Conservation (phyloP, 768 basidiomycete species). For the Pulveroboletus sp. region DNA sequence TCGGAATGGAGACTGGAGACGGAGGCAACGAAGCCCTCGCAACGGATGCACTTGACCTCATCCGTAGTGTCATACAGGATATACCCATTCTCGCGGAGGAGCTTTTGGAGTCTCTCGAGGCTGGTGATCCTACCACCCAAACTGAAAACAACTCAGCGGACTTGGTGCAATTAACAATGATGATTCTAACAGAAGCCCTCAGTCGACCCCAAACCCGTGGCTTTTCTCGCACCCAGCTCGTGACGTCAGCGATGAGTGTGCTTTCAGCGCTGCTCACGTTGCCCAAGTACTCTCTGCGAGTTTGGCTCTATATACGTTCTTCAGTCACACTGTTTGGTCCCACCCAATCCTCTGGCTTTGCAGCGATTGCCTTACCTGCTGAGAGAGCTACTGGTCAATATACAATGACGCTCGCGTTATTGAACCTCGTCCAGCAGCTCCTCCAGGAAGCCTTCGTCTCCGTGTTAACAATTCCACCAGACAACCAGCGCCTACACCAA, state of each 20-base stretch:
- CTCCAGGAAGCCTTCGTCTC: slow-evolving; percentile 68
- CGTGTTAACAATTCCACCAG: slow-evolving; percentile 41
- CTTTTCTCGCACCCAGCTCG: slow-evolving; percentile 53
- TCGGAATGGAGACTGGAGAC: slow-evolving; percentile 64
- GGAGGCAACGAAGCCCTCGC: slow-evolving; percentile 62
- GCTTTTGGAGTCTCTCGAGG: slow-evolving; percentile 64
- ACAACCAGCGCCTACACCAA: slow-evolving; percentile 57
- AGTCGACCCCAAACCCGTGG: slow-evolving; percentile 44
- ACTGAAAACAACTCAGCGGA: slow-evolving; percentile 57
- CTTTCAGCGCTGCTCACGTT: slow-evolving; percentile 71
- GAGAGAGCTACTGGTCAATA: slow-evolving; percentile 73
- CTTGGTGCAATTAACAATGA: slow-evolving; percentile 73
- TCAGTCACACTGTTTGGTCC: slow-evolving; percentile 73
- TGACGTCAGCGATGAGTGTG: slow-evolving; percentile 78
- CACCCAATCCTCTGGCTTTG: slow-evolving; percentile 48
- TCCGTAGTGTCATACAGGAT: slow-evolving; percentile 70
- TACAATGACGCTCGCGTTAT: slow-evolving; percentile 74
- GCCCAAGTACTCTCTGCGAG: slow-evolving; percentile 71
- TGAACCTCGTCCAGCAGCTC: slow-evolving; percentile 71
- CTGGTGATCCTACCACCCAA: slow-evolving; percentile 30
- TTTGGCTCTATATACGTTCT: slow-evolving; percentile 85
- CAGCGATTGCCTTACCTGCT: slow-evolving; percentile 60
- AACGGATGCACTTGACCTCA: slow-evolving; percentile 71
- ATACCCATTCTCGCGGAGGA: slow-evolving; percentile 59
- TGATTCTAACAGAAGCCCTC: slow-evolving; percentile 75